Conservation (phyloP, 2,329 filamentous ascomycete genomes). For the Aspergillus luchuensis region DNA sequence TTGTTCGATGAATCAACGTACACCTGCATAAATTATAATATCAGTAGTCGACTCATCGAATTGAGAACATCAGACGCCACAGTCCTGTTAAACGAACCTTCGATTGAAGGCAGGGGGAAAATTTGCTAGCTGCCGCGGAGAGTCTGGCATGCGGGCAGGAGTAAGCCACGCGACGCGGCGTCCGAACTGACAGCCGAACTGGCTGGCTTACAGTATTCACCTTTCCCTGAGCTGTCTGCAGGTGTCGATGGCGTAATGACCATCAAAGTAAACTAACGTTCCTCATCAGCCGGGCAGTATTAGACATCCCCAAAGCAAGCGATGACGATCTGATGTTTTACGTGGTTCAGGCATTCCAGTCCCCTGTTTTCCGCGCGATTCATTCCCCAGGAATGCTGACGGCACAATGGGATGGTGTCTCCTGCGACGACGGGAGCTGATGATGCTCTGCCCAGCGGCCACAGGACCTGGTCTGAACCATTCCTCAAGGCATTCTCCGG, state of each 20-base stretch:
- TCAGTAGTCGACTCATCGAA: not conserved
- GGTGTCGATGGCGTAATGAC: too few species aligned
- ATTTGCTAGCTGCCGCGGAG: too few species aligned
- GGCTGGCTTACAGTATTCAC: too few species aligned
- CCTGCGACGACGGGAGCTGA: not conserved
- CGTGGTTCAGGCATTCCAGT: not conserved
- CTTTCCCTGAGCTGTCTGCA: too few species aligned
- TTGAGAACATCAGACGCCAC: too few species aligned
- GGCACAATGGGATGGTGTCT: not conserved
- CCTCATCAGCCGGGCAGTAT: not conserved
- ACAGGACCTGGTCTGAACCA: slow-evolving; percentile 10
- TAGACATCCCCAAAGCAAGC: not conserved
- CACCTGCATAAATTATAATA: not conserved
- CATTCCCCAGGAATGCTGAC: not conserved
- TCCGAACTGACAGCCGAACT: too few species aligned
- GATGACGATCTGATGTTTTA: not conserved
- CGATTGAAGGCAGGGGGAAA: too few species aligned
- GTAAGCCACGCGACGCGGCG: too few species aligned
- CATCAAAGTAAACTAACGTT: not conserved
- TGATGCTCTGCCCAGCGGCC: not conserved
- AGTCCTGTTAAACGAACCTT: too few species aligned
- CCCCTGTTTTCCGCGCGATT: slow-evolving; percentile 1
- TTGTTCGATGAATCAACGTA: not conserved
- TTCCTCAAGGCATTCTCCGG: slow-evolving; percentile 22
- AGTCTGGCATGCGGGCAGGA: too few species aligned